A percentile compares a stretch with the other conserved stretches of the same genome.
Conservation (phyloP, 2,329 filamentous ascomycete genomes). For the Penicillium freii region DNA sequence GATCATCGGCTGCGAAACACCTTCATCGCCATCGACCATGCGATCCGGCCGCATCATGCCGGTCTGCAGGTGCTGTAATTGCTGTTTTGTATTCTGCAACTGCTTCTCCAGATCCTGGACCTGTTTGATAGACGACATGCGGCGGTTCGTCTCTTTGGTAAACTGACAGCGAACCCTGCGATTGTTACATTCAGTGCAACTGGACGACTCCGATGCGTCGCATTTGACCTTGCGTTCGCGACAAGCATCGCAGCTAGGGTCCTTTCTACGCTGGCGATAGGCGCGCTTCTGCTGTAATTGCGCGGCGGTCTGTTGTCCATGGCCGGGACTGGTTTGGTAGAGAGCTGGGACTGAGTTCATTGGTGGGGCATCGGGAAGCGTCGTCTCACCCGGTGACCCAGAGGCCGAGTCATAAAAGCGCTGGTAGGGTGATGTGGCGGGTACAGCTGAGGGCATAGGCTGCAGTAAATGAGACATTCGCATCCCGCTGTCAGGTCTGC, state of each 20-base stretch:
- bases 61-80: conserved; percentile 71
- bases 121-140: conserved; percentile 99
- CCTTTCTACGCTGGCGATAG: conserved; percentile 91
- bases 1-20: conserved; percentile 46
- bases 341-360: conserved; percentile 39
- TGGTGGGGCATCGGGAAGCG: conserved; percentile 34
- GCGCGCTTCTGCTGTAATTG: conserved; percentile 80
- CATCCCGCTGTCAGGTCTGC: conserved; percentile 40
- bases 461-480: conserved; percentile 45
- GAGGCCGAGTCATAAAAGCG: conserved; percentile 43
- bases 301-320: conserved; percentile 55
- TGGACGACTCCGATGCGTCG: conserved; percentile 92
- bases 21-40: conserved; percentile 46
- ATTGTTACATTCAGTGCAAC: conserved; percentile 96
- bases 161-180: conserved; percentile 97
- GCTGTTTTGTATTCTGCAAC: conserved; percentile 72
- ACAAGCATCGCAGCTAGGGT: conserved; percentile 96
- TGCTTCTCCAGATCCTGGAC: conserved; percentile 96
- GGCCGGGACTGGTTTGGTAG: conserved; percentile 43
- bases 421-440: conserved; percentile 31
- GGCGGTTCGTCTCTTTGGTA: conserved; percentile 95
- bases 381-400: conserved; percentile 41
- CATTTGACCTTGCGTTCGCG: conserved; percentile 81
- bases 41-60: conserved; percentile 55
- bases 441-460: conserved; percentile 30